phyloP scores from a whole-genome alignment of 805 yeast genomes.

The Nakazawaea ambrosiae region DNA sequence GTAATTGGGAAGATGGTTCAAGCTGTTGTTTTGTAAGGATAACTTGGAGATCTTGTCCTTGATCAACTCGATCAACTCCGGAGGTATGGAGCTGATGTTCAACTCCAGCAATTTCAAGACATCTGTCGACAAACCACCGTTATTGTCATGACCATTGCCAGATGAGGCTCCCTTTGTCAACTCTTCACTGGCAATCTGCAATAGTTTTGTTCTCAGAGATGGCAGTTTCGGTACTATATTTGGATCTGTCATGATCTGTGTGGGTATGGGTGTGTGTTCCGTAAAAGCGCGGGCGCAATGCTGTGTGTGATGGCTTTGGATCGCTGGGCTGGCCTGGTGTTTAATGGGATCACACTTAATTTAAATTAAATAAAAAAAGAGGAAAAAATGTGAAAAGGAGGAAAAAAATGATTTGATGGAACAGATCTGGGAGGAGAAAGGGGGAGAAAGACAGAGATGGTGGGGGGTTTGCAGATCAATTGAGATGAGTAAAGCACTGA shows the following conservation, averaged over 20 bases:
- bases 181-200: constrained; percentile 19
- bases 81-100: constrained; percentile 29
- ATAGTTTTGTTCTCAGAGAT: constrained; percentile 10
- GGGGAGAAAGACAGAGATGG: neutral
- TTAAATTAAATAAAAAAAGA: no score
- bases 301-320: no score
- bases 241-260: neutral
- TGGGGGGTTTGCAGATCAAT: neutral
- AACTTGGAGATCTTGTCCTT: constrained; percentile 37
- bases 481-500: neutral
- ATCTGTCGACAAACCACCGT: constrained; percentile 14
- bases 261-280: no score
- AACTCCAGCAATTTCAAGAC: constrained; percentile 33
- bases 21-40: constrained; percentile 44
- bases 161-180: no score
- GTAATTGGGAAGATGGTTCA: constrained; percentile 39
- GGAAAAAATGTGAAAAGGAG: neutral
- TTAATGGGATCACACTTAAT: no score
- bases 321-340: no score
- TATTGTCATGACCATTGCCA: no score
- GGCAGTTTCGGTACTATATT: neutral
- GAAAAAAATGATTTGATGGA: neutral
- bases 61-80: constrained; percentile 14
- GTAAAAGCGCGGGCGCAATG: no score
- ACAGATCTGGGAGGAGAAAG: neutral